Base-by-base conservation (phyloP, 306 rosid genomes). In the Lathyrus tuberosus region DNA sequence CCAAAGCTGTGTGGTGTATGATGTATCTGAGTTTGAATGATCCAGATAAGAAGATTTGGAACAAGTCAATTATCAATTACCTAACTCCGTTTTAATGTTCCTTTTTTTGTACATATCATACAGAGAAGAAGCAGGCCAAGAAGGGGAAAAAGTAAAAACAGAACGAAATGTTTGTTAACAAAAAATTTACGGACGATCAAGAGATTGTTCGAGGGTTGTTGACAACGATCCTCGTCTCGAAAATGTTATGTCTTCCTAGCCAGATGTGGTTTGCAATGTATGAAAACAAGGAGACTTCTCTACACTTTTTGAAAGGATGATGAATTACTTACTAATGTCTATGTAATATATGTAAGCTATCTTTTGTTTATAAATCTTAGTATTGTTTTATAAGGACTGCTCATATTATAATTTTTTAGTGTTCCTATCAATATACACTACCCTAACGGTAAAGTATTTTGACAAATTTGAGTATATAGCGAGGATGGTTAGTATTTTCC, bases 51-150 rank as follows among this genome's bases (percentile, higher is more conserved):
- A 26, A 14, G 54, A n/a, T 73, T 47, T 48, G 38, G 67, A 67
- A 41, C 18, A 67, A 54, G 11, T 44, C 10, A 43, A 42, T 68
- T 53, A 44, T 26, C 33, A 30, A 38, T n/a, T n/a, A n/a, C n/a
- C n/a, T n/a, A n/a, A n/a, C n/a, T n/a, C n/a, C n/a, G n/a, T 70
- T 60, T 38, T 76, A 37, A 57, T 68, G 18, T 43, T 40, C 28
- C n/a, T n/a, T 0, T n/a, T 44, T 16, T 18, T 60, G 17, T 59
- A 62, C 28, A 46, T 62, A 48, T 16, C 48, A 41, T 70, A 12
- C 87, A 89, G 93, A 73, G 73, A 87, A 85, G 85, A 78, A 86
- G 80, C 86, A 57, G 53, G 62, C 77, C 14, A 85, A 85, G 76
- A 80, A 82, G 78, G 84, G 77, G 42, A 80, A 81, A 74, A 82